A percentile compares a stretch with the other conserved stretches of the same genome.
phyloP scores from a whole-genome alignment of 1,284 basidiomycete genomes.

The Golubevia sp. region DNA sequence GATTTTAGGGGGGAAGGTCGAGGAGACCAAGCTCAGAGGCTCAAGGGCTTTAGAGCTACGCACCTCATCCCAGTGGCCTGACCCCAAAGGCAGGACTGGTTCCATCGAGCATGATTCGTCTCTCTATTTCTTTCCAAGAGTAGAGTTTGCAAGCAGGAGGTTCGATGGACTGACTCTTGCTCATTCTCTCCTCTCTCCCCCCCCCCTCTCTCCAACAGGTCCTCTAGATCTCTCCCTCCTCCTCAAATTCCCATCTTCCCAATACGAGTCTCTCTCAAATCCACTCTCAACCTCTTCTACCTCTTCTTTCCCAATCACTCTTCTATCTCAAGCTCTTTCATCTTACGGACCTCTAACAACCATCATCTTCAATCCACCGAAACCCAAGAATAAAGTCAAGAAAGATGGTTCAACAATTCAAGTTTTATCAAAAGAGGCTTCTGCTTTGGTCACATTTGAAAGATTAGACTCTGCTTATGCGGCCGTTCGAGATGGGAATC shows the following conservation, averaged over 20 bases:
- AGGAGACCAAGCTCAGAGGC: constrained; percentile 16
- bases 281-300: neutral
- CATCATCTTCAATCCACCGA: constrained; percentile 21
- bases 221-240: constrained; percentile 35
- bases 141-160: no score
- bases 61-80: no score
- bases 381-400: constrained; percentile 18
- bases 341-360: constrained; percentile 34
- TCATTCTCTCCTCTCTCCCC: no score
- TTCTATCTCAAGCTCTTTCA: constrained; percentile 16
- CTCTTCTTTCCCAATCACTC: constrained; percentile 14
- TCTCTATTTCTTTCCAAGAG: no score
- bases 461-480: constrained; percentile 33
- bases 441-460: constrained; percentile 35
- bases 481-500: constrained; percentile 30
- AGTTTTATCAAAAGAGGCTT: constrained; percentile 18
- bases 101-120: no score
- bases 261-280: constrained; percentile 15
- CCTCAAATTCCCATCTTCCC: constrained; percentile 39
- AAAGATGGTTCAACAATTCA: constrained; percentile 4
- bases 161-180: no score
- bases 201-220: neutral
- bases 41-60: no score
- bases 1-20: constrained; percentile 14
- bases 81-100: no score